Evolutionary conservation across 257 asterid species (phyloP), one percentile per base, ranked within the genome.

Genomic region (Gardenia jasminoides): DNA sequence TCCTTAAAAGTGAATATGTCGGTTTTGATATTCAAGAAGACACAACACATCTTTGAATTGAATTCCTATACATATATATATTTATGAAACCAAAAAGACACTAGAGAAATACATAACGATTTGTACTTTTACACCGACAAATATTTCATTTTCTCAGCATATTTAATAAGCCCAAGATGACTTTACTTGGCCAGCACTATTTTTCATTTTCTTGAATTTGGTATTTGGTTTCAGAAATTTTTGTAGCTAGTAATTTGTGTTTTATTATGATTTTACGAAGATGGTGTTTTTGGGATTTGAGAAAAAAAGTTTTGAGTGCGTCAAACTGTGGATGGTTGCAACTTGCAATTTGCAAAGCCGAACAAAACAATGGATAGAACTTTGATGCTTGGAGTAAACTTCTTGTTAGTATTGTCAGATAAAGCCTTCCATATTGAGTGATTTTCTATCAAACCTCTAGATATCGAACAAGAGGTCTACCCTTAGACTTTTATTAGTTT

Each of bases 1-100:
- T 36, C 30, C 10, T 13, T 12, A 70, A 76, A 73, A 47, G 81
- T n/a, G 41, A 36, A 5, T 77, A 85, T 76, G 93, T 90, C 89
- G 91, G 90, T 90, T 84, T 28, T 75, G 47, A 46, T 77, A 33
- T 13, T 33, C 46, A 54, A 83, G 50, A 61, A 80, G 61, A 43
- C 72, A 56, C 84, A 75, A 44, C 41, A 70, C 86, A 48, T 71
- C 65, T 85, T 74, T 47, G 78, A 85, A 75, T 85, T 82, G 80
- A 50, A 70, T 75, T 80, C 78, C 46, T 70, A 48, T 13, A 28
- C 19, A 7, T n/a, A 7, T 36, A 28, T n/a, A 7, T n/a, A 7
- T 75, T 50, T 20, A 13, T 47, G 24, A 43, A 5, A 9, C 24
- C 24, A 54, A 64, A 61, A 80, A 8, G 10, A 41, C 28, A 67